Conservation (phyloP, 2,329 filamentous ascomycete species). For the Xylariaceae sp. region DNA sequence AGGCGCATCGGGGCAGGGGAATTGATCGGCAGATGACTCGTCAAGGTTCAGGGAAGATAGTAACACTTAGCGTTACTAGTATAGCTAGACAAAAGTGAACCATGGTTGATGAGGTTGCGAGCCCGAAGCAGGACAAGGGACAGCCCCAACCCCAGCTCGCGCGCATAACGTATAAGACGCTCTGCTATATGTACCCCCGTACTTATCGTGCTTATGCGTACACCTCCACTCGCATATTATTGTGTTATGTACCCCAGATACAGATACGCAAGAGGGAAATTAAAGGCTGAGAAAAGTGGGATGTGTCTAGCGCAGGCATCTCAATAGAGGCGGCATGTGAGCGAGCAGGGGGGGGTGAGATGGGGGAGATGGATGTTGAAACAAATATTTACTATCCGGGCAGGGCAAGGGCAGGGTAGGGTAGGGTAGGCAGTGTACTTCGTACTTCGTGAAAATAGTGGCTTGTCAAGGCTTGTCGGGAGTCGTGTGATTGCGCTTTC, state of each 20-base stretch:
- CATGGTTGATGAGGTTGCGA: not conserved
- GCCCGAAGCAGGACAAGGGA: not conserved
- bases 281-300: not conserved
- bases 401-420: not conserved
- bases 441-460: not conserved
- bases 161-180: not conserved
- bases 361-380: not conserved
- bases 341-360: not conserved
- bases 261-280: not conserved
- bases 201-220: not conserved
- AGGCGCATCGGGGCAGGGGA: slow-evolving; percentile 3
- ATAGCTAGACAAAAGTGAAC: not conserved
- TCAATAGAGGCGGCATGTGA: not conserved
- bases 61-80: not conserved
- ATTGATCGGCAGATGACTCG: slow-evolving; percentile 16
- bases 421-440: not conserved
- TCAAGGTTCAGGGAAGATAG: slow-evolving; percentile 8
- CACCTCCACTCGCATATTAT: not conserved
- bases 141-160: not conserved
- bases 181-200: too few species aligned
- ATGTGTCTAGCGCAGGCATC: not conserved
- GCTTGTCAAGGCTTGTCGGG: not conserved
- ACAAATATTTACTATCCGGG: not conserved
- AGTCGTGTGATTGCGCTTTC: not conserved
- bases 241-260: not conserved